These are phyloP conservation scores for Pachyrhizus erosus DNA, from an alignment of 306 rosid genomes.

Conservation along the genomic window DNA sequence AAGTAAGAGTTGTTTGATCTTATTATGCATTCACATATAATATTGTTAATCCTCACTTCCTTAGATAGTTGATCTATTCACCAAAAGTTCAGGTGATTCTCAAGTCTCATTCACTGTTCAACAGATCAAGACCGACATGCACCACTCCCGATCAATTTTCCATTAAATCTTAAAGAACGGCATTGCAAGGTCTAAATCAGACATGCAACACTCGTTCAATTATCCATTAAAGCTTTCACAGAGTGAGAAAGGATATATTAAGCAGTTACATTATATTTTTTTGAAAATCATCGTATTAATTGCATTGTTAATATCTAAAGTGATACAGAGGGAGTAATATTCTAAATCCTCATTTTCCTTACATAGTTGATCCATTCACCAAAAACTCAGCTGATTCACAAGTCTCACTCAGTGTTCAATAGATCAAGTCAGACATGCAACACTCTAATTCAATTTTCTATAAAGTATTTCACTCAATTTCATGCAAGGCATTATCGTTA, in stretches of 20 bases:
- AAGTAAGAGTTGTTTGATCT: neutral
- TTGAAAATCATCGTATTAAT: too few relatives aligned
- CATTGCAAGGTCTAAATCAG: too few relatives aligned
- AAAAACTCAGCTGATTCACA: conserved; percentile 5
- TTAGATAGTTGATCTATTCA: neutral
- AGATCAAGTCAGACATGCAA: conserved; percentile 30
- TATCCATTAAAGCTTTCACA: too few relatives aligned
- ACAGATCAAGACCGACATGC: conserved; percentile 28
- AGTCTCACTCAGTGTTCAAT: conserved; percentile 9
- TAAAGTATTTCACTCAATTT: neutral
- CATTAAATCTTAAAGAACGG: too few relatives aligned
- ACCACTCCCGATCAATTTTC: neutral
- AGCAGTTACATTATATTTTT: too few relatives aligned
- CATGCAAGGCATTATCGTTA: neutral
- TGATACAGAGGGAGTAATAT: too few relatives aligned
- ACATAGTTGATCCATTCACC: too few relatives aligned
- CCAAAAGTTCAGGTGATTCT: conserved; percentile 14
- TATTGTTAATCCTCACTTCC: conserved; percentile 10
- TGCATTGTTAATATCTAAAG: too few relatives aligned
- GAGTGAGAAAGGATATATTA: too few relatives aligned
- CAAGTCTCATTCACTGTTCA: conserved; percentile 19
- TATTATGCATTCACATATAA: neutral
- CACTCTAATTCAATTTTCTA: neutral
- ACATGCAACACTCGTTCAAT: too few relatives aligned
- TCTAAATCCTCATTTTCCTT: conserved; percentile 9